phyloP scores from a whole-genome alignment of 2,329 filamentous ascomycete species.

The Penicillium capsulatum region DNA sequence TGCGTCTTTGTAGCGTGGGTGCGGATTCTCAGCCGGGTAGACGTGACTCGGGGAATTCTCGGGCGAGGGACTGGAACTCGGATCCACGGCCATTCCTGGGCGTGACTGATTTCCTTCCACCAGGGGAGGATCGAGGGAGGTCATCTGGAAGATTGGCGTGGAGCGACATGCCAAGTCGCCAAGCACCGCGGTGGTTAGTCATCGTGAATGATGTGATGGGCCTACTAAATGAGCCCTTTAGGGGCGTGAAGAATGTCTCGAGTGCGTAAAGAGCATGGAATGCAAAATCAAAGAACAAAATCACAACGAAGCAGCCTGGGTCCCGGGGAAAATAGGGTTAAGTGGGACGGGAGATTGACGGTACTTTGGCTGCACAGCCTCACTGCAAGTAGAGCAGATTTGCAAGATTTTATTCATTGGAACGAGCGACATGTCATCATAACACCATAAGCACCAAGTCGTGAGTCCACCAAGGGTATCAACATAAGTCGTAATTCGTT shows the following conservation, averaged over 20 bases:
- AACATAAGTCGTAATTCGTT: conserved; percentile 24
- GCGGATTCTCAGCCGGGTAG: conserved; percentile 2
- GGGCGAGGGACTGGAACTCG: not conserved
- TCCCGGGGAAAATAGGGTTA: too few relatives aligned
- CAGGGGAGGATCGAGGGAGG: not conserved
- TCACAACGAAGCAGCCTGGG: too few relatives aligned
- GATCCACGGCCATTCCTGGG: conserved; percentile 1
- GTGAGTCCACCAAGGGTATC: conserved; percentile 23
- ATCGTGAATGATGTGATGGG: too few relatives aligned
- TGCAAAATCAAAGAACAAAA: conserved; percentile 1
- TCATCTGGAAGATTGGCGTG: not conserved
- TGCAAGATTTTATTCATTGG: conserved; percentile 1
- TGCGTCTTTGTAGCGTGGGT: conserved; percentile 12
- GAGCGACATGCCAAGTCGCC: not conserved
- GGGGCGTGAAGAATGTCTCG: too few relatives aligned
- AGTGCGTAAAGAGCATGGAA: not conserved
- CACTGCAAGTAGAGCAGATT: not conserved
- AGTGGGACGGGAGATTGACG: too few relatives aligned
- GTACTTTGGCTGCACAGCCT: too few relatives aligned
- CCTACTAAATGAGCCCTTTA: too few relatives aligned
- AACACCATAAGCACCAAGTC: conserved; percentile 10
- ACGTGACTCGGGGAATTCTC: conserved; percentile 1
- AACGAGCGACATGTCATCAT: conserved; percentile 12
- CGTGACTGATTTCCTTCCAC: conserved; percentile 4
- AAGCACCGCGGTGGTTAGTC: not conserved